Evolutionary conservation across 768 basidiomycete species (phyloP).

Genomic region (Rhizopogon roseolus): DNA sequence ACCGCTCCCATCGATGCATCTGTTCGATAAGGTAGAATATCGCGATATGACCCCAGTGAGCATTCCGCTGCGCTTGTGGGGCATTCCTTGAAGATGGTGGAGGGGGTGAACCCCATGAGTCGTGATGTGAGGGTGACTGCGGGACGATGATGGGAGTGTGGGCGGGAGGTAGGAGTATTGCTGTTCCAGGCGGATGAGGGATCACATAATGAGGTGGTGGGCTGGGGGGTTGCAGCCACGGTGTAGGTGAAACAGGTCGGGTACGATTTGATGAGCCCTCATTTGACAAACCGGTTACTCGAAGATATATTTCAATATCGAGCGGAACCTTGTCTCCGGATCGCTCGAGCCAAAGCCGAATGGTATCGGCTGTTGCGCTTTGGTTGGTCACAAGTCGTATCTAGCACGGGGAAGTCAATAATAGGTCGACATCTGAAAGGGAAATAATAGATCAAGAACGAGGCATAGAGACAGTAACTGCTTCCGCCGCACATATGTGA

Average conservation of each 20-base stretch:
- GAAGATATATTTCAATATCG: conserved; percentile 77
- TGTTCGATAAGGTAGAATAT: conserved; percentile 76
- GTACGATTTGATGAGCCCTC: conserved; percentile 15
- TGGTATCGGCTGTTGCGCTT: conserved; percentile 67
- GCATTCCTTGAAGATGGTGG: conserved; percentile 22
- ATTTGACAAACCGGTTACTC: conserved; percentile 34
- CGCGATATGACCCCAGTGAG: conserved; percentile 78
- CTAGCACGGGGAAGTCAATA: conserved; percentile 29
- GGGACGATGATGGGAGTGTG: conserved; percentile 44
- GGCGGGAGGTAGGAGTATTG: conserved; percentile 30
- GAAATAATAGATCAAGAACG: not conserved
- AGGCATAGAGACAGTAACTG: not conserved
- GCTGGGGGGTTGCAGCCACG: conserved; percentile 24
- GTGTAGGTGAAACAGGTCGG: conserved; percentile 24
- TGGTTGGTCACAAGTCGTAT: conserved; percentile 72
- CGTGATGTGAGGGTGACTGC: conserved; percentile 35
- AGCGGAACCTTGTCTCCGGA: conserved; percentile 67
- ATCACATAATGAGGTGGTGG: conserved; percentile 37
- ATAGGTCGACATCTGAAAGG: not conserved
- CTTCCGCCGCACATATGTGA: not conserved
- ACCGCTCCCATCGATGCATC: conserved; percentile 79
- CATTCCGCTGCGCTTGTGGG: conserved; percentile 39
- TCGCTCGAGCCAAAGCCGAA: conserved; percentile 80
- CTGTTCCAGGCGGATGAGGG: conserved; percentile 20
- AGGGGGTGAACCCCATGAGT: conserved; percentile 34